Conservation (phyloP, 768 basidiomycete species). For the Asterophora lycoperdoides region DNA sequence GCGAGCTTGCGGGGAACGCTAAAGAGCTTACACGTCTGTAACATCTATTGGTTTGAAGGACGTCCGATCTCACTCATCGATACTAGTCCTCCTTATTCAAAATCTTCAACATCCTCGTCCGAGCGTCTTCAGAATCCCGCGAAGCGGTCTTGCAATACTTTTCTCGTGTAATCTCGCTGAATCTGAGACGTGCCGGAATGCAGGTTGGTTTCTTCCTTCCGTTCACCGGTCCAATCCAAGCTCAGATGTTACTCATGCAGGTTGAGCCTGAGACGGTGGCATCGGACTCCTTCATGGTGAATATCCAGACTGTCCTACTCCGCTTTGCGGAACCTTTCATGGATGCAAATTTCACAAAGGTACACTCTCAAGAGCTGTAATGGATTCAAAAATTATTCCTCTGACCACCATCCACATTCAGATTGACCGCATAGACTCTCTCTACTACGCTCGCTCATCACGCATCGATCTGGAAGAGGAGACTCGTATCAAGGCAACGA, state of each 20-base stretch:
- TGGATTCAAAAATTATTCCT: neutral
- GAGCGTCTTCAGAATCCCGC: conserved; percentile 70
- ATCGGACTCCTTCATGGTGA: conserved; percentile 90
- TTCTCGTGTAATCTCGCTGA: conserved; percentile 66
- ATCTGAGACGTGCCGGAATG: conserved; percentile 87
- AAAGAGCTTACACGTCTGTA: conserved; percentile 70
- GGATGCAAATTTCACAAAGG: conserved; percentile 88
- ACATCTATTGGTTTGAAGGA: neutral
- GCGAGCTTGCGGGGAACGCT: conserved; percentile 84
- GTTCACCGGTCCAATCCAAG: neutral
- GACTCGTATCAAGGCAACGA: conserved; percentile 90
- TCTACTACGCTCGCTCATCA: conserved; percentile 69
- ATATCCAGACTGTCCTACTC: conserved; percentile 77
- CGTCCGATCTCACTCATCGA: neutral
- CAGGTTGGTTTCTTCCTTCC: conserved; percentile 44
- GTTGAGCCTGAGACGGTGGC: conserved; percentile 85
- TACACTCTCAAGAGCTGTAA: conserved; percentile 20
- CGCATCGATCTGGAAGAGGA: conserved; percentile 82
- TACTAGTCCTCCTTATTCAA: conserved; percentile 66
- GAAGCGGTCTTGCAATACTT: conserved; percentile 86
- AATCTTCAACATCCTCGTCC: conserved; percentile 84
- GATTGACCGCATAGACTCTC: conserved; percentile 88
- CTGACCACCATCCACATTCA: conserved; percentile 23
- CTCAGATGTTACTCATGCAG: conserved; percentile 28
- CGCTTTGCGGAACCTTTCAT: conserved; percentile 93